These are phyloP conservation scores for Apiospora koreana DNA, from an alignment of 2,329 filamentous ascomycete species.

Conservation along the genomic window DNA sequence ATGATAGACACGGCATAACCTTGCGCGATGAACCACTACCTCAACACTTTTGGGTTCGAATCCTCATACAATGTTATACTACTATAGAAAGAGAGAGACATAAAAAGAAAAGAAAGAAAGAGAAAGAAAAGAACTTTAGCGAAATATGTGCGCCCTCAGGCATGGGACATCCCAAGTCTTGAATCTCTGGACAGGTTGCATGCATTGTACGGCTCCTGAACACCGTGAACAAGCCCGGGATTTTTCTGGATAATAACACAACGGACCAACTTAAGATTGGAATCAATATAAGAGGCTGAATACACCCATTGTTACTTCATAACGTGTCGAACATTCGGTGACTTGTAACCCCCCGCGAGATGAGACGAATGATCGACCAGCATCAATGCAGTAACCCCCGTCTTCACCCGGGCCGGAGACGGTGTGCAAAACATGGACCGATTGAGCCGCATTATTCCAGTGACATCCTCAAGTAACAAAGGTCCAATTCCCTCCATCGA, in stretches of 20 bases:
- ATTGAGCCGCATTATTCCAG: not conserved
- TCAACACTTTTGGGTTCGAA: not conserved
- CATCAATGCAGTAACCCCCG: not conserved
- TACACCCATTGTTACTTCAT: not conserved
- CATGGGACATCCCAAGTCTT: too few species aligned
- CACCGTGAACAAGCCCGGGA: not conserved
- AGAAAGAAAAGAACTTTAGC: too few species aligned
- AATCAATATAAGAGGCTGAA: not conserved
- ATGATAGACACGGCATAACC: not conserved
- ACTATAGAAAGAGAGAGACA: too few species aligned
- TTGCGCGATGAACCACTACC: not conserved
- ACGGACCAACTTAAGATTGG: not conserved
- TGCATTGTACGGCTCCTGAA: too few species aligned
- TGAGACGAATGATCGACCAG: constrained; percentile 2
- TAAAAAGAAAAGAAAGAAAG: too few species aligned
- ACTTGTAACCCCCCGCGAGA: not conserved
- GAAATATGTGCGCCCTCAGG: too few species aligned
- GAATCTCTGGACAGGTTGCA: too few species aligned
- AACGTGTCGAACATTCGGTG: not conserved
- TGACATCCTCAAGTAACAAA: not conserved
- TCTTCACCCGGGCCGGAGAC: not conserved
- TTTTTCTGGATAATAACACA: not conserved
- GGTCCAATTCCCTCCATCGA: not conserved
- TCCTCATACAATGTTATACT: not conserved
- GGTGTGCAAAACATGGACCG: not conserved